phyloP scores from a whole-genome alignment of 2,329 filamentous ascomycete genomes.

The Aspergillus bombycis region DNA sequence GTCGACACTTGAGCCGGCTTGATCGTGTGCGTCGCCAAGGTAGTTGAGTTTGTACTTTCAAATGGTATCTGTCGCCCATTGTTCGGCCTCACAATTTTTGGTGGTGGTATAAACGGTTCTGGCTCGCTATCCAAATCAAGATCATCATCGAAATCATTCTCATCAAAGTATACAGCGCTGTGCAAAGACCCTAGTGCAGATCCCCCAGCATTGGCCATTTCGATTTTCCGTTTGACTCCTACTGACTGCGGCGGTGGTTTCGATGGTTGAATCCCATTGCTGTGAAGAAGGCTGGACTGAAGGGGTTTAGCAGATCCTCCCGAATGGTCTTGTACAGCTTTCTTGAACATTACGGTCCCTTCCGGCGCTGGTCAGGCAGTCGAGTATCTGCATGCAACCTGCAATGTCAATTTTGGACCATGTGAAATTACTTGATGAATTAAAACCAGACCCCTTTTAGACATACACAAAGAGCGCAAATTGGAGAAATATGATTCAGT shows the following conservation, averaged over 20 bases:
- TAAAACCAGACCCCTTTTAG: constrained; percentile 22
- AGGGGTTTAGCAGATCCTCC: constrained; percentile 35
- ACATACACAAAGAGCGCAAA: constrained; percentile 32
- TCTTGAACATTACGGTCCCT: constrained; percentile 42
- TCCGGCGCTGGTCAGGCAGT: constrained; percentile 24
- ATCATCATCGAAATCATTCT: constrained; percentile 87
- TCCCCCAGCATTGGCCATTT: constrained; percentile 32
- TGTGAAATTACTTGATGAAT: constrained; percentile 26
- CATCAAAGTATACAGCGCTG: constrained; percentile 65
- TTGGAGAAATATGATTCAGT: not conserved
- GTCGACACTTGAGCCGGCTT: not conserved
- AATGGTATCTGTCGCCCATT: constrained; percentile 7
- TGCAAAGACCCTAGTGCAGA: constrained; percentile 48
- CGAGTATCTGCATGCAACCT: constrained; percentile 30
- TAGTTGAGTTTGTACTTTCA: constrained; percentile 3
- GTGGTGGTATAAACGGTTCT: constrained; percentile 31
- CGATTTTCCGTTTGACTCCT: constrained; percentile 45
- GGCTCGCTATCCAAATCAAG: constrained; percentile 64
- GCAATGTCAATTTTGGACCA: constrained; percentile 22
- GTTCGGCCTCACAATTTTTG: constrained; percentile 16
- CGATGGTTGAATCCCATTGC: constrained; percentile 28
- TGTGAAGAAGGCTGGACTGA: constrained; percentile 33
- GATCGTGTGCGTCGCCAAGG: not conserved
- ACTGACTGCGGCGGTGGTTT: constrained; percentile 29
- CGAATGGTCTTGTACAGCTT: constrained; percentile 44